Conservation (phyloP, 495 filamentous ascomycete genomes). For the Collariella sp. region DNA sequence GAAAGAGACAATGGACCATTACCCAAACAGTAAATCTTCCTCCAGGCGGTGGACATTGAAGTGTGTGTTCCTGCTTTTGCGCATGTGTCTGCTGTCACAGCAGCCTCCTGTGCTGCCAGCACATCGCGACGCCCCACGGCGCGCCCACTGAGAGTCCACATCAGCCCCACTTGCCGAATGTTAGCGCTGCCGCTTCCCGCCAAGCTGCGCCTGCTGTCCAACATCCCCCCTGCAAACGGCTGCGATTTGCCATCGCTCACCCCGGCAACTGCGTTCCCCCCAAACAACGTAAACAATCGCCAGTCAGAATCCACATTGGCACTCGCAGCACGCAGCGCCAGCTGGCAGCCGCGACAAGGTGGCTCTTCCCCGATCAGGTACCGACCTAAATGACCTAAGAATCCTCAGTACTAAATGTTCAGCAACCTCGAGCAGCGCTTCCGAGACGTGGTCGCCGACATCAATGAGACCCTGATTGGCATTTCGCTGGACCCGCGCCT, state of each 20-base stretch:
- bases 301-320: neutral
- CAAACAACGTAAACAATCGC: conserved; percentile 16
- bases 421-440: conserved; percentile 29
- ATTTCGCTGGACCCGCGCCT: conserved; percentile 39
- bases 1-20: too few relatives aligned
- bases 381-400: neutral
- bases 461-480: conserved; percentile 37
- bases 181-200: conserved; percentile 8
- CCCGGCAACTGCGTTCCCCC: conserved; percentile 22
- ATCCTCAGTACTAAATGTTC: conserved; percentile 24
- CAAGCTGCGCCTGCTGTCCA: neutral
- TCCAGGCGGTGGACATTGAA: neutral
- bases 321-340: neutral
- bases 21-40: neutral
- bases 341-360: neutral
- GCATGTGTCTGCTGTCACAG: neutral
- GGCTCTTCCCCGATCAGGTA: too few relatives aligned
- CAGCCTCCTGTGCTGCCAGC: neutral
- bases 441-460: conserved; percentile 31
- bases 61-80: neutral
- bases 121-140: too few relatives aligned
- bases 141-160: neutral
- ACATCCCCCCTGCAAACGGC: neutral
- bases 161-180: neutral
- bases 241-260: conserved; percentile 9